phyloP scores from a whole-genome alignment of 805 yeast species.

The Metschnikowia colocasiae region DNA sequence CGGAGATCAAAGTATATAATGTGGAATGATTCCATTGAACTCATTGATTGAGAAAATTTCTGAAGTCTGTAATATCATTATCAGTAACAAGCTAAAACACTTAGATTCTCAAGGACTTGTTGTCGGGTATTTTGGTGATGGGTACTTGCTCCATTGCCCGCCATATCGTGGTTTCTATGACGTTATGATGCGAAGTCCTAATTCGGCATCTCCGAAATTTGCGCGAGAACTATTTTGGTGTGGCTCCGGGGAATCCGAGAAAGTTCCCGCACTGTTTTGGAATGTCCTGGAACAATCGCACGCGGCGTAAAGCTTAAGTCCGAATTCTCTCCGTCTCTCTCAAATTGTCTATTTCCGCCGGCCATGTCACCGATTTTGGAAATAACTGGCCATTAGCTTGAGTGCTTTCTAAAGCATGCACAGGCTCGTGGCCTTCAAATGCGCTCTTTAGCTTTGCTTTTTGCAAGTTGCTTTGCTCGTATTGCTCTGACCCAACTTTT shows the following conservation, averaged over 20 bases:
- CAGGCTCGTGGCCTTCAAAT: too few species aligned
- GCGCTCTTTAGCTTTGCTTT: too few species aligned
- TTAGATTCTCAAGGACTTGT: too few species aligned
- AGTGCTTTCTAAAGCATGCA: too few species aligned
- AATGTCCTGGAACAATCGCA: conserved; percentile 5
- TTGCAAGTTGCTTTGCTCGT: neutral
- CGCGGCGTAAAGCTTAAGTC: conserved; percentile 1
- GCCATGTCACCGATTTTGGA: neutral
- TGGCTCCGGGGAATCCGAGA: neutral
- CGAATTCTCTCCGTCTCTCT: neutral
- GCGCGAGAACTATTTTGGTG: conserved; percentile 2
- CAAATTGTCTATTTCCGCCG: neutral
- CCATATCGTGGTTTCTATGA: neutral
- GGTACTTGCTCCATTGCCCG: neutral
- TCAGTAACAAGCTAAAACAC: too few species aligned
- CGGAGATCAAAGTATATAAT: neutral
- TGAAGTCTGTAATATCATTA: neutral
- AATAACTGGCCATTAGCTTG: neutral
- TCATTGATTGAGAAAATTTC: neutral
- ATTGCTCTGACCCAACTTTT: conserved; percentile 1
- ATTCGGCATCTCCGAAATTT: conserved; percentile 1
- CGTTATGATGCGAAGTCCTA: neutral
- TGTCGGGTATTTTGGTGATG: neutral
- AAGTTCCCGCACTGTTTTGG: conserved; percentile 5
- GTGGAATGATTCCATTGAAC: neutral